phyloP scores from a whole-genome alignment of 2,329 filamentous ascomycete genomes.

The Penicillium thymicola region DNA sequence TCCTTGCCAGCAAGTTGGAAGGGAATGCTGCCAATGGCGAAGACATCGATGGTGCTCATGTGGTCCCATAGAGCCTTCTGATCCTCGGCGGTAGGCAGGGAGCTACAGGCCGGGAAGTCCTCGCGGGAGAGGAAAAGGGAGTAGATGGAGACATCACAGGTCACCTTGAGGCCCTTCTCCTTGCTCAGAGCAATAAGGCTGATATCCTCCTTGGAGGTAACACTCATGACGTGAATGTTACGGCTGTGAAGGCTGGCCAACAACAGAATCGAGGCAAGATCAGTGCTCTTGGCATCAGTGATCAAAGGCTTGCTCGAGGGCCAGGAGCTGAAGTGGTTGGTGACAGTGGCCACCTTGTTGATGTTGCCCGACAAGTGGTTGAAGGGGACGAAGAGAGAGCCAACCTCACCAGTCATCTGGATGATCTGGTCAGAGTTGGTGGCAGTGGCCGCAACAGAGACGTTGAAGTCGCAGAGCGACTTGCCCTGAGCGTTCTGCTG shows the following conservation, averaged over 20 bases:
- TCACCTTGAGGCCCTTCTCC: constrained; percentile 75
- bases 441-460: constrained; percentile 71
- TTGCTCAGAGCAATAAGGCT: constrained; percentile 73
- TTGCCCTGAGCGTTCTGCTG: constrained; percentile 67
- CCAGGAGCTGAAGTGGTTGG: constrained; percentile 75
- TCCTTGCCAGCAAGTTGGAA: constrained; percentile 66
- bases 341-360: constrained; percentile 76
- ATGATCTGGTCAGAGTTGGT: constrained; percentile 72
- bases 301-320: constrained; percentile 74
- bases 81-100: constrained; percentile 64
- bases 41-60: constrained; percentile 70
- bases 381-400: constrained; percentile 78
- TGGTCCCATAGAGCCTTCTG: constrained; percentile 73
- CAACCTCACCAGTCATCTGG: constrained; percentile 68
- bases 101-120: constrained; percentile 65
- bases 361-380: constrained; percentile 78
- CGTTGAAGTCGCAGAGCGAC: constrained; percentile 74
- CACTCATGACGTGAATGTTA: constrained; percentile 75
- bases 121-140: constrained; percentile 70
- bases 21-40: constrained; percentile 73
- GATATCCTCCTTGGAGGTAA: constrained; percentile 79
- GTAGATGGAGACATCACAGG: constrained; percentile 79
- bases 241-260: constrained; percentile 74
- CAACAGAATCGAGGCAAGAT: constrained; percentile 75
- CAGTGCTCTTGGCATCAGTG: constrained; percentile 76